A percentile compares a stretch with the other conserved stretches of the same genome.
Evolutionary conservation across 2,329 filamentous ascomycete genomes (phyloP).

Genomic region (Claviceps africana): DNA sequence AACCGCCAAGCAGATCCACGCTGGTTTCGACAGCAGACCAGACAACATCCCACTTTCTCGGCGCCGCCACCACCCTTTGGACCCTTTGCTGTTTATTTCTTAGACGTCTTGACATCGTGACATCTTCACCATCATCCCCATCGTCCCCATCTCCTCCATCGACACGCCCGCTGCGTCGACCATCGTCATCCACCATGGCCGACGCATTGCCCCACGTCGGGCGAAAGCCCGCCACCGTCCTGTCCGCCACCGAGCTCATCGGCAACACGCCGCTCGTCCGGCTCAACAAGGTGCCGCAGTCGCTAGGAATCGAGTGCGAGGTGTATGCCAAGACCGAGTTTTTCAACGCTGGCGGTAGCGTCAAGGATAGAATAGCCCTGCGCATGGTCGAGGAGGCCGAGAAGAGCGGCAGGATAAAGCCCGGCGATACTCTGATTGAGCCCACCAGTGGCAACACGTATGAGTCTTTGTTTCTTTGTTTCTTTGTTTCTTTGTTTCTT

Average conservation of each 20-base stretch:
- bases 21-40: no score
- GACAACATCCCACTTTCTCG: no score
- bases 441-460: slow-evolving; percentile 91
- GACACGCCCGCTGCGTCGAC: neutral
- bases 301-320: slow-evolving; percentile 73
- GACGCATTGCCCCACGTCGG: slow-evolving; percentile 3
- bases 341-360: slow-evolving; percentile 86
- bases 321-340: slow-evolving; percentile 87
- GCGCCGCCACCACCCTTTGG: neutral
- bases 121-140: no score
- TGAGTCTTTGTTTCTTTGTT: slow-evolving; percentile 15
- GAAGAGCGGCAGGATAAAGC: slow-evolving; percentile 82
- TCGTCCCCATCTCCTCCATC: neutral
- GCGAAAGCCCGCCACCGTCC: slow-evolving; percentile 24
- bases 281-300: slow-evolving; percentile 84
- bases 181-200: neutral
- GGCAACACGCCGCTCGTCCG: slow-evolving; percentile 92
- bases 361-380: slow-evolving; percentile 89
- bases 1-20: no score
- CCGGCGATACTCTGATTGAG: slow-evolving; percentile 93
- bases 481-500: slow-evolving; percentile 9
- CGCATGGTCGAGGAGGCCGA: slow-evolving; percentile 97
- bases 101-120: no score
- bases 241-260: slow-evolving; percentile 73
- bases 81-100: neutral